A percentile compares a stretch with the other conserved stretches of the same genome.
These are phyloP conservation scores for Penicillium sp. DNA, from an alignment of 2,329 filamentous ascomycete species.

Conservation along the genomic window DNA sequence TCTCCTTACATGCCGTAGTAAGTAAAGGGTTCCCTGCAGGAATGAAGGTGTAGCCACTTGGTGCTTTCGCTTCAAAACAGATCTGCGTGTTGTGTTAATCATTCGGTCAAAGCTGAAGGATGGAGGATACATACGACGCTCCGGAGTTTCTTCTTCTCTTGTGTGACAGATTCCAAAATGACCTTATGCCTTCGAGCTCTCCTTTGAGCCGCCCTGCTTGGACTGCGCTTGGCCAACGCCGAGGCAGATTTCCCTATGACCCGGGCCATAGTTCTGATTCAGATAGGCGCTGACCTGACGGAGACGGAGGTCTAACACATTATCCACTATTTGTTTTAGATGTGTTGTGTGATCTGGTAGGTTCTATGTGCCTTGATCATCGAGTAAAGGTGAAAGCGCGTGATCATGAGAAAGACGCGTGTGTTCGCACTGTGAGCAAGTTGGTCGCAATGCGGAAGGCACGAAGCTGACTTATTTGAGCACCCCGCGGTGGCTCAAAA, in stretches of 20 bases:
- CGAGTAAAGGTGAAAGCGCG: background rate
- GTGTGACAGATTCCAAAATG: slow-evolving; percentile 55
- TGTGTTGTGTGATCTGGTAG: background rate
- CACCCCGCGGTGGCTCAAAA: background rate
- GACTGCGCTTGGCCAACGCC: slow-evolving; percentile 33
- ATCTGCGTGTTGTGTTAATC: slow-evolving; percentile 47
- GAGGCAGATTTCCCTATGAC: slow-evolving; percentile 35
- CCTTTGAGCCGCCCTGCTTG: slow-evolving; percentile 32
- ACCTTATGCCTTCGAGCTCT: slow-evolving; percentile 52
- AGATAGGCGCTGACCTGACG: slow-evolving; percentile 21
- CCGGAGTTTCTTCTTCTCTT: slow-evolving; percentile 58
- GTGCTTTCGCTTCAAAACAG: slow-evolving; percentile 53
- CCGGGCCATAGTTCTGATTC: slow-evolving; percentile 35
- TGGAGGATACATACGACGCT: slow-evolving; percentile 44
- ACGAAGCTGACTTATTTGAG: background rate
- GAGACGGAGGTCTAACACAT: slow-evolving; percentile 20
- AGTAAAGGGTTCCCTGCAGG: slow-evolving; percentile 58
- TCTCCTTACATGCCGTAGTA: slow-evolving; percentile 57
- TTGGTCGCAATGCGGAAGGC: background rate
- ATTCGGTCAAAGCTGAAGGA: slow-evolving; percentile 6
- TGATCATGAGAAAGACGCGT: background rate
- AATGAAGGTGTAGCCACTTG: slow-evolving; percentile 59
- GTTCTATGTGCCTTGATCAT: background rate
- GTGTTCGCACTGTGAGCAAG: background rate
- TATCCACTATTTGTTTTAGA: background rate